A percentile compares a stretch with the other conserved stretches of the same genome.
phyloP scores from a whole-genome alignment of 345 rosid species.

The Anacardium occidentale region DNA sequence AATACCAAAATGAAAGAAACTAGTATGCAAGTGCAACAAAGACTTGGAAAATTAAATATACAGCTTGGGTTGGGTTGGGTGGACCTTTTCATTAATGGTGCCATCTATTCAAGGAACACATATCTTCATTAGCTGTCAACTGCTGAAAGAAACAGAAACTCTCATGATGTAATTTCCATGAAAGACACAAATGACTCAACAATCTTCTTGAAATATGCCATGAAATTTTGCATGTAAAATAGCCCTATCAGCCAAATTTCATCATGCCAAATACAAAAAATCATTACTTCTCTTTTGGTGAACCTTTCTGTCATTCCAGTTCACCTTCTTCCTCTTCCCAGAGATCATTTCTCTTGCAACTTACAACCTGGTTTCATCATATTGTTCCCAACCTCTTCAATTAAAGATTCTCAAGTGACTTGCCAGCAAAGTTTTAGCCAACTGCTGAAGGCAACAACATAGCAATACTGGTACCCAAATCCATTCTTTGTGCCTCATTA shows the following conservation, averaged over 20 bases:
- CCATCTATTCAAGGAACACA: constrained; percentile 9
- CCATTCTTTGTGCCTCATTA: background rate
- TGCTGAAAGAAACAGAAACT: background rate
- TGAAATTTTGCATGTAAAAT: constrained; percentile 7
- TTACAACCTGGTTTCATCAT: background rate
- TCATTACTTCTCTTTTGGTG: background rate
- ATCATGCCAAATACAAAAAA: background rate
- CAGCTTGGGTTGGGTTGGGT: background rate
- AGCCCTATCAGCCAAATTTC: background rate
- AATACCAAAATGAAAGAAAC: background rate
- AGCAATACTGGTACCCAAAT: background rate
- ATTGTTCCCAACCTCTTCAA: background rate
- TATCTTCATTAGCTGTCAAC: background rate
- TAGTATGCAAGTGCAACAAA: background rate
- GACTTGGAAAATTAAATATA: background rate
- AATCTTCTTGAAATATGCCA: background rate
- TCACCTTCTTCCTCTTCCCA: background rate
- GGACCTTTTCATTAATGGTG: background rate
- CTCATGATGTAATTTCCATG: background rate
- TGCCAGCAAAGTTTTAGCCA: background rate
- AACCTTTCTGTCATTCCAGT: background rate
- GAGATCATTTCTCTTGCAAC: background rate
- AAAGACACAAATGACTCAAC: background rate
- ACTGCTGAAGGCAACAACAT: background rate
- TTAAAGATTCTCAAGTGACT: background rate